Conservation (phyloP, 163 green algal genomes). For the Volvox carteri region DNA sequence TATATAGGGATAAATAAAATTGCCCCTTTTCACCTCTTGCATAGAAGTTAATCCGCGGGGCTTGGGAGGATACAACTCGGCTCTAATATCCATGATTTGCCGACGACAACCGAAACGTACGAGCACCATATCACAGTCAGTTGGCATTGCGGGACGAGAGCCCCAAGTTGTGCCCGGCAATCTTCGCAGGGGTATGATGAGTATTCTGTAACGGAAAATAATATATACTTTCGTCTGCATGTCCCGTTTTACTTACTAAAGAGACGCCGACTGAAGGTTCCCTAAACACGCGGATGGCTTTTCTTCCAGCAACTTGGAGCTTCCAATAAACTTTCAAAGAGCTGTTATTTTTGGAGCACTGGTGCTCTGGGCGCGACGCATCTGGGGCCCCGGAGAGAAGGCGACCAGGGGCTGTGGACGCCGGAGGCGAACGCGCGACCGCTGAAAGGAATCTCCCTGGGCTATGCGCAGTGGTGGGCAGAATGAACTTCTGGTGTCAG, state of each 20-base stretch:
- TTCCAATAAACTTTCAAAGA: neutral
- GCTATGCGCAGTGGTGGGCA: neutral
- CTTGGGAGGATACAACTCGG: neutral
- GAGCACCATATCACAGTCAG: neutral
- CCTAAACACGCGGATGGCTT: neutral
- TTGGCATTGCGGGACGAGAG: neutral
- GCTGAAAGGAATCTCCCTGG: neutral
- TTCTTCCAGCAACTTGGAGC: neutral
- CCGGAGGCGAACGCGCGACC: neutral
- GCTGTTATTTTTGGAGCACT: neutral
- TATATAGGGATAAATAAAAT: no score
- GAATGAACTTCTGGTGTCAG: neutral
- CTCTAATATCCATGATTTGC: conserved; percentile 2
- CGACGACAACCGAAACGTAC: neutral
- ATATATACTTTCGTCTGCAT: neutral
- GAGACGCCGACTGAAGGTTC: neutral
- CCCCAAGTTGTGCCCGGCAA: neutral
- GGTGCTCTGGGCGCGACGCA: neutral
- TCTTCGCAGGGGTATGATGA: neutral
- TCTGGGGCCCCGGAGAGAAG: neutral
- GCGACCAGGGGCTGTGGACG: neutral
- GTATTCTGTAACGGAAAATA: neutral
- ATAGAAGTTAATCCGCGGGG: no score
- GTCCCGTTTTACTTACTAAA: neutral
- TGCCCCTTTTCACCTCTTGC: no score